These are phyloP conservation scores for Suillus bovinus DNA, from an alignment of 768 basidiomycete species.

Conservation along the genomic window DNA sequence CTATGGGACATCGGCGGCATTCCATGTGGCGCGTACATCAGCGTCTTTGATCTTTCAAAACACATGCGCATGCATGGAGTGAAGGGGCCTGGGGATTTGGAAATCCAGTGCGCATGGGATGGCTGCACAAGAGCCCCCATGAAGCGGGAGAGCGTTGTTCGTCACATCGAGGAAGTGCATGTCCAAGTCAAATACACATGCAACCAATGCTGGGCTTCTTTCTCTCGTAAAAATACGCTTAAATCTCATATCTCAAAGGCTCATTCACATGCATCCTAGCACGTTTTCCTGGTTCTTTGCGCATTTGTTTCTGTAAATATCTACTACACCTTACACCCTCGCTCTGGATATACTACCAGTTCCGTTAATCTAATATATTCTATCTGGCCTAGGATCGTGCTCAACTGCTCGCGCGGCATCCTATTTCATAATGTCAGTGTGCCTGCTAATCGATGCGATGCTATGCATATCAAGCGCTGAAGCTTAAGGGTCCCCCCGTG, in stretches of 20 bases:
- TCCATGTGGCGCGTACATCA: conserved; percentile 13
- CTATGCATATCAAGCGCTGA: neutral
- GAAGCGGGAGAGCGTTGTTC: conserved; percentile 29
- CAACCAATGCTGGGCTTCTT: conserved; percentile 20
- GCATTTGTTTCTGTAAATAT: neutral
- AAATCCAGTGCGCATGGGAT: conserved; percentile 20
- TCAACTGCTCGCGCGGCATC: neutral
- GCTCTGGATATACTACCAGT: neutral
- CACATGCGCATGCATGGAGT: conserved; percentile 28
- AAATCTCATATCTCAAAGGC: conserved; percentile 12
- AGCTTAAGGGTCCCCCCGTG: neutral
- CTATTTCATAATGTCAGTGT: neutral
- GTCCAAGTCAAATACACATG: conserved; percentile 20
- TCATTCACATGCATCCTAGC: conserved; percentile 2
- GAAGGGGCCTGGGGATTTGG: conserved; percentile 14
- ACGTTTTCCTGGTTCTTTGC: neutral
- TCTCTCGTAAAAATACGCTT: conserved; percentile 29
- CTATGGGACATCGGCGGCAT: conserved; percentile 12
- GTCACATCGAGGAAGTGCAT: conserved; percentile 30
- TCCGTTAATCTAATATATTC: neutral
- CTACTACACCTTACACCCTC: neutral
- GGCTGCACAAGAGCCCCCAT: conserved; percentile 17
- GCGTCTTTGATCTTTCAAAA: conserved; percentile 14
- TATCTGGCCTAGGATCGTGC: neutral
- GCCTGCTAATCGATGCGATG: neutral